Conservation (phyloP, 2,329 filamentous ascomycete genomes). For the Hypoxylon sp. region DNA sequence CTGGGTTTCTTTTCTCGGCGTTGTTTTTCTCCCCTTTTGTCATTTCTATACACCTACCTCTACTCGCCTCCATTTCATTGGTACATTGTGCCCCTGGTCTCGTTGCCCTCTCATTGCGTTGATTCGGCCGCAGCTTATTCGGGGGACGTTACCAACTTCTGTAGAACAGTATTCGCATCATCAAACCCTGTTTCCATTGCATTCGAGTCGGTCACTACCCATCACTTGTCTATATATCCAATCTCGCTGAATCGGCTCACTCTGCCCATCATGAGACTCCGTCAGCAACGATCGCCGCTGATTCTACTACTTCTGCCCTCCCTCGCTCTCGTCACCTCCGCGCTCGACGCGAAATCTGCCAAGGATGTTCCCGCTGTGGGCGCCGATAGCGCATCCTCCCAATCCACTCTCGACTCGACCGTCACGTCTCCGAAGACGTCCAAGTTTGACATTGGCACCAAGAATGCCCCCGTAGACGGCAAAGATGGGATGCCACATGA, state of each 20-base stretch:
- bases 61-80: slow-evolving; percentile 2
- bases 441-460: slow-evolving; percentile 63
- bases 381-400: slow-evolving; percentile 38
- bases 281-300: slow-evolving; percentile 47
- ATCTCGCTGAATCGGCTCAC: neutral
- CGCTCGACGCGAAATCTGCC: slow-evolving; percentile 37
- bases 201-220: neutral
- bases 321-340: slow-evolving; percentile 46
- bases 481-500: slow-evolving; percentile 93
- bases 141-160: slow-evolving; percentile 5
- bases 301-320: slow-evolving; percentile 50
- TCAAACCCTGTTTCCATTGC: slow-evolving; percentile 13
- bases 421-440: slow-evolving; percentile 56
- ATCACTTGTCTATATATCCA: slow-evolving; percentile 1
- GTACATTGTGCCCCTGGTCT: slow-evolving; percentile 10
- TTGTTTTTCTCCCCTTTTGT: slow-evolving; percentile 15
- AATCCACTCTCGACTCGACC: slow-evolving; percentile 48
- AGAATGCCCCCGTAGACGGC: slow-evolving; percentile 91
- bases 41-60: slow-evolving; percentile 16
- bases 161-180: slow-evolving; percentile 6
- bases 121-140: slow-evolving; percentile 4
- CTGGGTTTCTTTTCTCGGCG: slow-evolving; percentile 19
- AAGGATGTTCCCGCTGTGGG: slow-evolving; percentile 35
- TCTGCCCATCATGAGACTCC: slow-evolving; percentile 49
- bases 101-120: slow-evolving; percentile 9